Conservation (phyloP, 257 asterid genomes). For the Ocimum tenuiflorum region DNA sequence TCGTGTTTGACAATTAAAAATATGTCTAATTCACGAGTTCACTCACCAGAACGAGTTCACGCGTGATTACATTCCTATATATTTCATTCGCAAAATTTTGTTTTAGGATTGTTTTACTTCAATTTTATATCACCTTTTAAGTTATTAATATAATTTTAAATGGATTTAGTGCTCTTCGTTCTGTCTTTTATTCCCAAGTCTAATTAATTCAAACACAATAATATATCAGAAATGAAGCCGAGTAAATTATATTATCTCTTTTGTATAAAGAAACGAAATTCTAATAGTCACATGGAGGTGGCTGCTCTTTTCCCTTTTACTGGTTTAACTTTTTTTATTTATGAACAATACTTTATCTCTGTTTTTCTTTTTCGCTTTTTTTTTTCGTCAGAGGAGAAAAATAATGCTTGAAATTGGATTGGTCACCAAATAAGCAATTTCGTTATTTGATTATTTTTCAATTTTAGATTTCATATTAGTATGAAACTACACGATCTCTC, state of each 20-base stretch:
- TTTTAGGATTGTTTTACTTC: too few species aligned
- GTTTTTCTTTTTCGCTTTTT: too few species aligned
- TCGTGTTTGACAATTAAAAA: too few species aligned
- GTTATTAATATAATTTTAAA: not conserved
- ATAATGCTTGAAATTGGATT: not conserved
- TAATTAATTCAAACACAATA: not conserved
- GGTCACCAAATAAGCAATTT: not conserved
- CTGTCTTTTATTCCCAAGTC: not conserved
- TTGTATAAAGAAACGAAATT: not conserved
- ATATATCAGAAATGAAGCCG: not conserved
- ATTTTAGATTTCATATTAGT: too few species aligned
- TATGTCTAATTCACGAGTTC: too few species aligned
- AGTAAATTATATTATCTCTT: not conserved
- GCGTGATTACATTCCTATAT: too few species aligned
- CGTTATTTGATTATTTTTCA: too few species aligned
- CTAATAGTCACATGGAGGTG: not conserved
- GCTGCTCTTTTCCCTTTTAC: not conserved
- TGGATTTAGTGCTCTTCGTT: not conserved
- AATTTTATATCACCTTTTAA: too few species aligned
- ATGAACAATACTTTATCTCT: not conserved
- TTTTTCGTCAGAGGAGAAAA: not conserved
- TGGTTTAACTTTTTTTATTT: not conserved
- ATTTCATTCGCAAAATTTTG: too few species aligned
- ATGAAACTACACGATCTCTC: too few species aligned
- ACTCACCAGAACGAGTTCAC: too few species aligned